Conservation (phyloP, 345 rosid species). For the Diplotaxis tenuifolia region DNA sequence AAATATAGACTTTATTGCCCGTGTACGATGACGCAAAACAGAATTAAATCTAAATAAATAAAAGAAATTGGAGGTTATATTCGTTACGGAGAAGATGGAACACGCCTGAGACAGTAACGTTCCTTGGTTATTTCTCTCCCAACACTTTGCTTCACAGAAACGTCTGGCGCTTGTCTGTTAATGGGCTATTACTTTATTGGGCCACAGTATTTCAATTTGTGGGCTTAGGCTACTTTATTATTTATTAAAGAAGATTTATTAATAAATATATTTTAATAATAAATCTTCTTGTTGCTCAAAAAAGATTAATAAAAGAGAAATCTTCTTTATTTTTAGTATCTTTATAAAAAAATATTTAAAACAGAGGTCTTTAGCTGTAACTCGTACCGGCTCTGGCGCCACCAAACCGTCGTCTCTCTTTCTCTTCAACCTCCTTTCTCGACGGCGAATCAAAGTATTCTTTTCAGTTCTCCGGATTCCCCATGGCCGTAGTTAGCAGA, state of each 20-base stretch:
- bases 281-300: too few relatives aligned
- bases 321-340: too few relatives aligned
- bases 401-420: conserved; percentile 32
- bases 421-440: conserved; percentile 10
- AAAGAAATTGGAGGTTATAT: conserved; percentile 25
- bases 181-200: conserved; percentile 6
- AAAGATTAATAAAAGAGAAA: too few relatives aligned
- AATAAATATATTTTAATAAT: too few relatives aligned
- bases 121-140: conserved; percentile 13
- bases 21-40: conserved; percentile 6
- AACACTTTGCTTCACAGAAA: conserved; percentile 26
- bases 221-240: background rate
- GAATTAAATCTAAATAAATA: background rate
- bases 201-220: background rate
- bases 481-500: conserved; percentile 44
- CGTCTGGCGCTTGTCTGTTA: background rate
- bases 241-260: too few relatives aligned
- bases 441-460: background rate
- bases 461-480: conserved; percentile 24
- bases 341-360: background rate
- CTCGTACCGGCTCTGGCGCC: conserved; percentile 16
- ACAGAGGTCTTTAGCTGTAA: background rate
- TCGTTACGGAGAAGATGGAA: conserved; percentile 33
- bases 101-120: conserved; percentile 21
- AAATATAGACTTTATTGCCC: background rate